These are phyloP conservation scores for Pleurotus platypus DNA, from an alignment of 768 basidiomycete genomes.

Conservation along the genomic window DNA sequence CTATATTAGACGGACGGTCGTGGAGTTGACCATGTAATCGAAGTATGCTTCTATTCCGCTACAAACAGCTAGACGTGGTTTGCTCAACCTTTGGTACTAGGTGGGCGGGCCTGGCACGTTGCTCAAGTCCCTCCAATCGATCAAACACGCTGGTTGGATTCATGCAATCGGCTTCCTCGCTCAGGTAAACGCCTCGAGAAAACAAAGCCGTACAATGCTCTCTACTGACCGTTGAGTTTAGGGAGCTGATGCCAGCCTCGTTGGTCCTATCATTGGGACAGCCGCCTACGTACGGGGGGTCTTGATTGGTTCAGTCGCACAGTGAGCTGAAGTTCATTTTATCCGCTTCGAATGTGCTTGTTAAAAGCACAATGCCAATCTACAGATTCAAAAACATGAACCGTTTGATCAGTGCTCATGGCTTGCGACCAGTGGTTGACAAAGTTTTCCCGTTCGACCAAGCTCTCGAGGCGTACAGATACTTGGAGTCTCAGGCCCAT, in stretches of 20 bases:
- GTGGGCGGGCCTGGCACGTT: conserved; percentile 56
- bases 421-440: conserved; percentile 49
- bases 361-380: neutral
- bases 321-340: conserved; percentile 30
- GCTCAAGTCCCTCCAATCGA: conserved; percentile 34
- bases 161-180: conserved; percentile 52
- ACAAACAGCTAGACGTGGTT: conserved; percentile 11
- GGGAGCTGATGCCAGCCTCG: conserved; percentile 25
- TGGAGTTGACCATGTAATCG: conserved; percentile 38
- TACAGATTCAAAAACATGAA: conserved; percentile 52
- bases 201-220: neutral
- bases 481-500: conserved; percentile 52
- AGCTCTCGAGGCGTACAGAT: conserved; percentile 46
- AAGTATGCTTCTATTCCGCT: conserved; percentile 17
- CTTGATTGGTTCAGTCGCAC: conserved; percentile 53
- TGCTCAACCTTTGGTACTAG: conserved; percentile 30
- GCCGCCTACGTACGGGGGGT: conserved; percentile 46
- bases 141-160: conserved; percentile 39
- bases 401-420: conserved; percentile 38
- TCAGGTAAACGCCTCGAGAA: conserved; percentile 22
- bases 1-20: conserved; percentile 28
- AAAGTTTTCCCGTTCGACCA: conserved; percentile 57
- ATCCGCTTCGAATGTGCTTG: no score
- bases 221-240: conserved; percentile 13
- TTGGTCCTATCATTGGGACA: conserved; percentile 28